phyloP scores from a whole-genome alignment of 176 grass and related monocot genomes.

The Aechmea fasciata region DNA sequence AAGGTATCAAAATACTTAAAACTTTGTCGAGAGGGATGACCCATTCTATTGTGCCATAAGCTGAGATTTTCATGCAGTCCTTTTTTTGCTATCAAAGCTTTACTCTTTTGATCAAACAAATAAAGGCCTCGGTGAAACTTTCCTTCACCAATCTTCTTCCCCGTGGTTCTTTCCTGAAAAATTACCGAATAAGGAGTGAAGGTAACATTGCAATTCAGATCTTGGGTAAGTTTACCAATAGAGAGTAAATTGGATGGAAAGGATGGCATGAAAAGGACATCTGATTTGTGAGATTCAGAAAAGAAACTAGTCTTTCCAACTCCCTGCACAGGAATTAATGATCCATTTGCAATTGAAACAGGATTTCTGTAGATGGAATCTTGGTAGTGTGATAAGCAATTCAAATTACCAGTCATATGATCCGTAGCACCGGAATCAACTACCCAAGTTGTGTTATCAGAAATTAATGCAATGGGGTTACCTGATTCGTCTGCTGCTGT shows the following conservation, averaged over 20 bases:
- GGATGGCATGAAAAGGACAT: slow-evolving; percentile 5
- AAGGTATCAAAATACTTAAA: neutral
- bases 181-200: neutral
- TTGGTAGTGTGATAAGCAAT: neutral
- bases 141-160: slow-evolving; percentile 11
- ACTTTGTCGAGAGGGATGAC: neutral
- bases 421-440: slow-evolving; percentile 12
- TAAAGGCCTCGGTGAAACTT: neutral
- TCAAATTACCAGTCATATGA: slow-evolving; percentile 1
- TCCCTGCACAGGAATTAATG: neutral
- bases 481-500: neutral
- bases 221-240: slow-evolving; percentile 1
- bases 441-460: neutral
- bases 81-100: neutral
- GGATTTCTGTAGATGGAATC: neutral
- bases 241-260: slow-evolving; percentile 1
- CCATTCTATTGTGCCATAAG: neutral
- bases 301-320: neutral
- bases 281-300: neutral
- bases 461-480: slow-evolving; percentile 5
- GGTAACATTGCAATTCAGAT: neutral
- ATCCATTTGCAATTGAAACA: neutral
- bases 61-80: neutral
- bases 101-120: neutral
- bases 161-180: slow-evolving; percentile 4